Evolutionary conservation across 495 filamentous ascomycete genomes (phyloP), one percentile per base, ranked within the genome.

Genomic region (Penicillium coprophilum): DNA sequence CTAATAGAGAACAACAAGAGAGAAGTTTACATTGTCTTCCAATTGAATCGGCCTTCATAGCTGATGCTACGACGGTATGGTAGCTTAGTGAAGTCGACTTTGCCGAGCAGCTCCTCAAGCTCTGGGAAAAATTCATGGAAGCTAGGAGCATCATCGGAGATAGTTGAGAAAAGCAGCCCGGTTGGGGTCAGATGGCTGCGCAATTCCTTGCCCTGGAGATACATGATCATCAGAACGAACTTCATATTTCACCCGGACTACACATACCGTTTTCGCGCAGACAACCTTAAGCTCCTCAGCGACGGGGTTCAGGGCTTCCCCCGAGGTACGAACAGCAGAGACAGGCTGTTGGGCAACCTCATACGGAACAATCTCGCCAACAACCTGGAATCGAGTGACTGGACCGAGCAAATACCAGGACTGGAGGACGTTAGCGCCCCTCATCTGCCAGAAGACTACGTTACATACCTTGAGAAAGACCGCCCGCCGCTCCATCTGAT

Each of bases 361-460:
- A 62, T 85, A 85, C 13, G 64, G 55, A 10, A 82, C 73, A 41
- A 71, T 70, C 50, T 80, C 76, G 5, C 71, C 71, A 20, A 71
- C 61, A 9, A 65, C 62, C 41, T 74, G 68, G 63, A 85, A 85
- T 53, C 77, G 65, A 17, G 80, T 83, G 17, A 84, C 71, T 0
- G 82, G 82, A n/a, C 82, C 82, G n/a, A 85, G 74, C 30, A 85
- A 70, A 66, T 85, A 83, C 82, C 82, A 85, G 28, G 82, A 77
- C 81, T 85, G 52, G 40, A 46, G 7, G 20, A 31, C 38, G 11
- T 68, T 58, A 69, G 48, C 24, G 13, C 53, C 9, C n/a, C 39
- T 15, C 9, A 4, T 34, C 44, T 15, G 17, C 20, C n/a, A 49
- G 3, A 38, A 28, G 12, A 39, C 4, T 27, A 6, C 12, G 10